Evolutionary conservation across 2,329 filamentous ascomycete species (phyloP).

Genomic region (Mariannaea sp.): DNA sequence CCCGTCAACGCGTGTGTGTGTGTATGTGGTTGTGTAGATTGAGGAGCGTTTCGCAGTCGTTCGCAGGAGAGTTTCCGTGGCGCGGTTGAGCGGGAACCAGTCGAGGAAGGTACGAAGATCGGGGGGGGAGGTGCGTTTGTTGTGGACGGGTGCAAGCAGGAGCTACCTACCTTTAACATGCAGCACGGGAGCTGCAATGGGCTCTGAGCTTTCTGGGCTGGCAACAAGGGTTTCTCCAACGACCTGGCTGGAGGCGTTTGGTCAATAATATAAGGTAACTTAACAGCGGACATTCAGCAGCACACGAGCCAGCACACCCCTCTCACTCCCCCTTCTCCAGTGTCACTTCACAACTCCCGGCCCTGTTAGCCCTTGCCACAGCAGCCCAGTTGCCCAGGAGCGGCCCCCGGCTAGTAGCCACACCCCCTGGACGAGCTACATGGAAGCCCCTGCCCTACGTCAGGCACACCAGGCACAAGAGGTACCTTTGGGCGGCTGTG

Average conservation of each 20-base stretch:
- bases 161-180: constrained; percentile 22
- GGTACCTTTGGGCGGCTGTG: constrained; percentile 2
- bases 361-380: background rate
- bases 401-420: constrained; percentile 9
- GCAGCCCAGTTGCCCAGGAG: too few relatives aligned
- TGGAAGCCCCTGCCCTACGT: background rate
- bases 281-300: constrained; percentile 17
- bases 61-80: background rate
- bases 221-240: constrained; percentile 2
- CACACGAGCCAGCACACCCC: constrained; percentile 8
- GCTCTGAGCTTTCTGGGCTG: constrained; percentile 14
- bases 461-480: too few relatives aligned
- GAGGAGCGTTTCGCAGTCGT: background rate
- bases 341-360: constrained; percentile 1
- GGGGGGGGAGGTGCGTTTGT: constrained; percentile 12
- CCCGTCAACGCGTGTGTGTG: too few relatives aligned
- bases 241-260: constrained; percentile 18
- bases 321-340: background rate
- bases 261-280: too few relatives aligned
- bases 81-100: constrained; percentile 4
- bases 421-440: constrained; percentile 7
- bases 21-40: too few relatives aligned
- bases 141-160: constrained; percentile 15
- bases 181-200: constrained; percentile 13
- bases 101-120: background rate